These are phyloP conservation scores for Sporothrix dimorphospora DNA, from an alignment of 2,329 filamentous ascomycete species.

Conservation along the genomic window DNA sequence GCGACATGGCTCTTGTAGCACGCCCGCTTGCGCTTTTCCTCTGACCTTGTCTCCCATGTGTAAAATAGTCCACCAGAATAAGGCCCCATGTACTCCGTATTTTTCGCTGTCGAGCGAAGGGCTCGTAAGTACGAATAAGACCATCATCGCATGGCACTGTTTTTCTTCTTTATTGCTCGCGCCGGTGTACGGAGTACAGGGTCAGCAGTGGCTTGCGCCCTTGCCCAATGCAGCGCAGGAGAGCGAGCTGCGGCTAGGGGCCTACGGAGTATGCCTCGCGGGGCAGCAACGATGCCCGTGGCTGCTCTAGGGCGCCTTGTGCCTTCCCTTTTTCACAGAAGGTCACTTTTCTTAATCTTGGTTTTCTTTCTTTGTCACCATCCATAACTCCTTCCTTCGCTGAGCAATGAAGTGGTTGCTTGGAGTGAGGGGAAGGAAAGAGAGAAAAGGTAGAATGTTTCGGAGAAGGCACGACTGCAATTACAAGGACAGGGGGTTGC, in stretches of 20 bases:
- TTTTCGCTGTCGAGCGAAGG: background rate
- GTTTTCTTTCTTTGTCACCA: background rate
- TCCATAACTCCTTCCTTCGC: background rate
- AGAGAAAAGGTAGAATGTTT: background rate
- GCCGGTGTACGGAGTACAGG: background rate
- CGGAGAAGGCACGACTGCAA: background rate
- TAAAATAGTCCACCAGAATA: background rate
- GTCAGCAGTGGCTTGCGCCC: background rate
- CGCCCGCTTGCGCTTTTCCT: slow-evolving; percentile 3
- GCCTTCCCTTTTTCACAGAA: background rate
- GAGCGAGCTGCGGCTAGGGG: background rate
- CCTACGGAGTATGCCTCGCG: background rate
- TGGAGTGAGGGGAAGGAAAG: background rate
- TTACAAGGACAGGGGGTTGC: background rate
- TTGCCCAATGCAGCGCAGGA: background rate
- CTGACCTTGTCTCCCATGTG: background rate
- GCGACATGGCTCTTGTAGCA: background rate
- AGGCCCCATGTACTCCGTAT: background rate
- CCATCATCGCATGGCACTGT: no score
- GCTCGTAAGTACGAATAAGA: background rate
- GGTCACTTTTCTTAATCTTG: background rate
- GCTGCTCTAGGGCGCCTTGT: background rate
- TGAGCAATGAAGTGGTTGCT: background rate
- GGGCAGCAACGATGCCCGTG: background rate
- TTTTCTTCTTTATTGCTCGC: background rate